Evolutionary conservation across 306 rosid species (phyloP), one percentile per base, ranked within the genome.

Genomic region (Rubus parviflorus): DNA sequence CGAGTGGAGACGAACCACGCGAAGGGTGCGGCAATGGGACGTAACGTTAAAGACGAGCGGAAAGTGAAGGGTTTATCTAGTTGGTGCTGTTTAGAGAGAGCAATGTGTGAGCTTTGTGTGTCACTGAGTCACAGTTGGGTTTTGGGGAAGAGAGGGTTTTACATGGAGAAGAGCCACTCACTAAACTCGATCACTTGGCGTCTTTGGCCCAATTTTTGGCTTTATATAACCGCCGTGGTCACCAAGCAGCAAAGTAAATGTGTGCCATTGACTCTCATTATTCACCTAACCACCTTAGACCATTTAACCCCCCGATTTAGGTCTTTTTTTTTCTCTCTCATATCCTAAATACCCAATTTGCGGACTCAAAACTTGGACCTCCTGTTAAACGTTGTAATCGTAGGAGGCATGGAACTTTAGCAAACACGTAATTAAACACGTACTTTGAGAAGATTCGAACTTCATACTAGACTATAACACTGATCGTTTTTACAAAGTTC

Each of bases 1-100:
- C 41, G 52, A 64, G 43, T 6, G 25, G 30, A 51, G 62, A 83
- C 60, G 65, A 83, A 79, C 84, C 80, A 48, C 48, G 42, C 4
- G 46, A 78, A 17, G 12, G 48, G 78, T 70, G 22, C 1, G 78
- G 43, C 61, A 46, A 25, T 60, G 68, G 58, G 58, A 15, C 58
- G 70, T 15, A 70, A 38, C 74, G 73, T 75, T 80, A 42, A 76
- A 42, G 7, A 35, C 42, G 40, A n/a, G 42, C 23, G 10, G 56
- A 76, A 19, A 40, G 43, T 22, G 30, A 61, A 2, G 61, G n/a
- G 37, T 10, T 22, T 51, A 30, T 20, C n/a, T n/a, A n/a, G n/a
- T n/a, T n/a, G n/a, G n/a, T n/a, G n/a, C n/a, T n/a, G n/a, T n/a
- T n/a, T 67, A 35, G 60, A 5, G 78, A 3, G 57, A 45, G 62